Evolutionary conservation across 129 eudicot genomes (phyloP).

Genomic region (Centella asiatica): DNA sequence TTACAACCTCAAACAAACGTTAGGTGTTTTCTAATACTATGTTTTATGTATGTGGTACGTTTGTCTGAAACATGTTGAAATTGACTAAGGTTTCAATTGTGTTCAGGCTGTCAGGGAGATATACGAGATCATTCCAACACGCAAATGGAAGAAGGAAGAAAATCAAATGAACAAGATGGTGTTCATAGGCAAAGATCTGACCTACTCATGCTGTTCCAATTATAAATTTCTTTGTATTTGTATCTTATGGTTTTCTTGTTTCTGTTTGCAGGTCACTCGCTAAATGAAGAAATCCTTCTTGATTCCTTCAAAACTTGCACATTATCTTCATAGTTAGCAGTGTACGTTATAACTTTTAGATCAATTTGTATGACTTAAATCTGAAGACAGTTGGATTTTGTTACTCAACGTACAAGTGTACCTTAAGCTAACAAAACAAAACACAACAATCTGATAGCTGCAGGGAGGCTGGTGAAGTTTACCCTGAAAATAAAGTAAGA

Average conservation of each 20-base stretch:
- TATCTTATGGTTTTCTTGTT: not conserved
- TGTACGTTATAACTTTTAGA: not conserved
- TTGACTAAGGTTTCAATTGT: not conserved
- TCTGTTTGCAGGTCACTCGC: conserved; percentile 45
- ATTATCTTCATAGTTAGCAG: not conserved
- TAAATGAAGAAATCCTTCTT: conserved; percentile 59
- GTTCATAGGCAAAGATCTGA: conserved; percentile 53
- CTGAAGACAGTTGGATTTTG: too few species aligned
- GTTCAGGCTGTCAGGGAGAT: conserved; percentile 88
- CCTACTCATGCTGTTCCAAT: not conserved
- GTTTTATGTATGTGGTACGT: not conserved
- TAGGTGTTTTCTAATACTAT: too few species aligned
- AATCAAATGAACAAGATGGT: conserved; percentile 58
- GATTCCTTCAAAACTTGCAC: conserved; percentile 50
- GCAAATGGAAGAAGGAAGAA: conserved; percentile 62
- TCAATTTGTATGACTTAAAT: too few species aligned
- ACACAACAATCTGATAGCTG: too few species aligned
- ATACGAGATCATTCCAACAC: conserved; percentile 79
- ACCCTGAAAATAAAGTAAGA: too few species aligned
- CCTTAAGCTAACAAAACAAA: too few species aligned
- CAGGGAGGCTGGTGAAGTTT: too few species aligned
- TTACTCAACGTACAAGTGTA: too few species aligned
- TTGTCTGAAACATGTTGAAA: not conserved
- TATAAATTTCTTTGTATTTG: not conserved
- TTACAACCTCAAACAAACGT: too few species aligned